Evolutionary conservation across 495 filamentous ascomycete genomes (phyloP).

Genomic region (Jackrogersella minutella): DNA sequence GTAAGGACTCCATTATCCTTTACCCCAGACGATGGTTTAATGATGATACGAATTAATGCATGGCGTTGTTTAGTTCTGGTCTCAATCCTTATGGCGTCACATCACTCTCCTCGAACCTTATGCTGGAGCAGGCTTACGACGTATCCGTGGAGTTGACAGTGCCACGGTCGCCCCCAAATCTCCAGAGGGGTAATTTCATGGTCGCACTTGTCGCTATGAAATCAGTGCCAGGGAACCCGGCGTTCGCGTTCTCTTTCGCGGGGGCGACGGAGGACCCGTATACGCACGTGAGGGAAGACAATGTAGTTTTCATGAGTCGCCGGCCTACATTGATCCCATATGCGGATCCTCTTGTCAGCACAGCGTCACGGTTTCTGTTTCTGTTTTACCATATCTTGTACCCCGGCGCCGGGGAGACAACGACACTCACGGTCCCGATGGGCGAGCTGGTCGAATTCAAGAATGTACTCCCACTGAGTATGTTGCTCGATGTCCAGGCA

Average conservation of each 20-base stretch:
- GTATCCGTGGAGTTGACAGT: conserved; percentile 65
- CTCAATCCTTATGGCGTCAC: conserved; percentile 63
- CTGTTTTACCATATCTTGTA: conserved; percentile 54
- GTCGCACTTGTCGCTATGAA: conserved; percentile 66
- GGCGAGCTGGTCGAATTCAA: conserved; percentile 74
- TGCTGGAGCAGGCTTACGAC: conserved; percentile 68
- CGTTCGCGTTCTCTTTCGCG: conserved; percentile 17
- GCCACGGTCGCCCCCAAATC: conserved; percentile 67
- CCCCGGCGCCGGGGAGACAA: conserved; percentile 55
- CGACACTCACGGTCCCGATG: conserved; percentile 69
- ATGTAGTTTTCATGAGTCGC: conserved; percentile 48
- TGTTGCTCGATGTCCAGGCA: conserved; percentile 72
- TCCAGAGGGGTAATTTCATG: conserved; percentile 88
- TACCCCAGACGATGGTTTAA: not conserved
- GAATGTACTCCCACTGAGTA: conserved; percentile 62
- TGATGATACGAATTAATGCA: conserved; percentile 8
- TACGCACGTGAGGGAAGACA: conserved; percentile 34
- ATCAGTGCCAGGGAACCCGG: conserved; percentile 46
- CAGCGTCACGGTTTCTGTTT: conserved; percentile 52
- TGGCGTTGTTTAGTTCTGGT: conserved; percentile 44
- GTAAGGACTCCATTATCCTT: conserved; percentile 50
- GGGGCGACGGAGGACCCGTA: conserved; percentile 17
- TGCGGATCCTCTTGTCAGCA: conserved; percentile 48
- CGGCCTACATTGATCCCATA: conserved; percentile 54
- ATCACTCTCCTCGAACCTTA: conserved; percentile 53